Base-by-base conservation (phyloP, 345 rosid genomes). In the Sonneratia alba region DNA sequence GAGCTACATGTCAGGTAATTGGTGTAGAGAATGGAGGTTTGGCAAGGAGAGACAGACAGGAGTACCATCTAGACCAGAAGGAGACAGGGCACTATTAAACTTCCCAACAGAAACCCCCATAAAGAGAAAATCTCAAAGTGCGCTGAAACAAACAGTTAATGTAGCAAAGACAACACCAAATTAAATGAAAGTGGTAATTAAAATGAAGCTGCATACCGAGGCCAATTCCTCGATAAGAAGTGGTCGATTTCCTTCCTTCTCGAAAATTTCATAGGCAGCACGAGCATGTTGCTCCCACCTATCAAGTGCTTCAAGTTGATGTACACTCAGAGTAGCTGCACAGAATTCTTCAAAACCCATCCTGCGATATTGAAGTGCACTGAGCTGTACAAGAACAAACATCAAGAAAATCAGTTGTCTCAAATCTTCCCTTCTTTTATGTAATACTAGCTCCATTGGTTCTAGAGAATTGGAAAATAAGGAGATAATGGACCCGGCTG, bases 311-410 rank as follows among this genome's bases (percentile, higher is more conserved):
- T 91, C 99, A 15, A 92, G 88, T 85, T 94, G 99, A 82, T 94
- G 88, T 67, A 94, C 93, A 22, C 96, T 94, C 27, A 92, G 79
- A 11, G 93, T 80, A 75, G 99, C 97, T 27, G 97, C 97, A 79
- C 96, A 90, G 70, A 90, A 94, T 84, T 94, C 99, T 74, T 90
- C 99, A 73, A 92, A 94, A 75, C 92, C 95, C 82, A 94, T 88
- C 71, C 91, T 83, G 75, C 88, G 85, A 73, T 89, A 90, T 76
- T 90, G 93, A 82, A 95, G 97, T 69, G 91, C 84, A 82, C 84
- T 85, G 73, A 95, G 90, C 99, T 95, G 80, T 76, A 68, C 45
- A 62, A 48, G 53, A 19, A 57, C 71, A 63, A 57, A n/a, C 51
- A 6, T 22, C 21, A 7, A 27, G 70, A 64, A 43, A 43, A 32